phyloP scores from a whole-genome alignment of 805 yeast genomes.

The Saccharomycopsis sp. region DNA sequence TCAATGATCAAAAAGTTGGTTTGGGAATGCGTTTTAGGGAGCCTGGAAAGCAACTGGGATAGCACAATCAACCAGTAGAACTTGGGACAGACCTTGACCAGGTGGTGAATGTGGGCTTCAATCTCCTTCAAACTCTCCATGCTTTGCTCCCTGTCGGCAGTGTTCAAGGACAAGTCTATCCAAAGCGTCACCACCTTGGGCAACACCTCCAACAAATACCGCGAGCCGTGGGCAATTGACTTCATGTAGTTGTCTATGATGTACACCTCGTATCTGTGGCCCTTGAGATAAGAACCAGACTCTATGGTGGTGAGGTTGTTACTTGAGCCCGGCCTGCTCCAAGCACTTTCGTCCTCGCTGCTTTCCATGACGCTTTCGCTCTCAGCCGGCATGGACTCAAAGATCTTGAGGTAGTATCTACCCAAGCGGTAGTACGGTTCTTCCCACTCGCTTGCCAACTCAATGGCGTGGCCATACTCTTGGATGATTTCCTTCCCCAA shows the following conservation, averaged over 20 bases:
- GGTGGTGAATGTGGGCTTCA: constrained; percentile 35
- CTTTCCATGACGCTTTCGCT: too few species aligned
- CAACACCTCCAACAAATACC: constrained; percentile 68
- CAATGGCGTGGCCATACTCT: constrained; percentile 55
- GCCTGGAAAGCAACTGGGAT: constrained; percentile 77
- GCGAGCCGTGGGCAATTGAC: constrained; percentile 53
- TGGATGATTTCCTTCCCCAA: constrained; percentile 63
- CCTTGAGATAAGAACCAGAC: constrained; percentile 25
- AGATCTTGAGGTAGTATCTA: constrained; percentile 63
- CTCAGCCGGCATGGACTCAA: constrained; percentile 54
- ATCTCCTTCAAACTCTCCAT: constrained; percentile 2
- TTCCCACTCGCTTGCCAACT: constrained; percentile 53
- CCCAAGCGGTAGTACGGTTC: constrained; percentile 77
- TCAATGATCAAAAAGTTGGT: constrained; percentile 47
- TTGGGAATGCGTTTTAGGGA: constrained; percentile 50
- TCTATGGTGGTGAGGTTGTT: constrained; percentile 20
- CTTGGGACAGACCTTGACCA: constrained; percentile 39
- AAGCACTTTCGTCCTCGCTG: too few species aligned
- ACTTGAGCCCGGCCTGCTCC: background rate
- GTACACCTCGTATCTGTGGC: constrained; percentile 38
- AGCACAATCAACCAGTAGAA: constrained; percentile 74
- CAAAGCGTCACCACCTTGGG: constrained; percentile 89
- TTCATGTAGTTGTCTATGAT: constrained; percentile 49
- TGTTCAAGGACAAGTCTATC: constrained; percentile 54
- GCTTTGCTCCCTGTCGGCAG: constrained; percentile 27